Evolutionary conservation across 202 grass and related monocot species (phyloP).

Genomic region (Cymbopogon flexuosus): DNA sequence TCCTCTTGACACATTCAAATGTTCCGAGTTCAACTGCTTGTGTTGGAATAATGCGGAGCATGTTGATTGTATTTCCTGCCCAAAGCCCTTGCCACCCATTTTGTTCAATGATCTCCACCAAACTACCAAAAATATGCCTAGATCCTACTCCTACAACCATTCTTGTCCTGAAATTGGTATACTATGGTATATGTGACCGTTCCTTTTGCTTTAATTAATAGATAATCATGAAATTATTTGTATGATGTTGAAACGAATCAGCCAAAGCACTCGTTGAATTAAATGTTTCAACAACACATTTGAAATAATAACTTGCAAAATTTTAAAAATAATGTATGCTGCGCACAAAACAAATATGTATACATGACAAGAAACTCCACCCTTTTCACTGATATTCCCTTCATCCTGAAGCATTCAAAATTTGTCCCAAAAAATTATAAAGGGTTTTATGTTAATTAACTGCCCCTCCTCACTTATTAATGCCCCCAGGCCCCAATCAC

Average conservation of each 20-base stretch:
- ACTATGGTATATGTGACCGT: conserved; percentile 5
- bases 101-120: conserved; percentile 69
- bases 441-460: not conserved
- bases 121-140: conserved; percentile 60
- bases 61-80: conserved; percentile 88
- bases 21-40: conserved; percentile 85
- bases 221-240: not conserved
- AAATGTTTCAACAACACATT: not conserved
- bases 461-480: not conserved
- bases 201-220: conserved; percentile 1
- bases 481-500: not conserved
- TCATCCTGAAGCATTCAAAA: not conserved
- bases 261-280: not conserved
- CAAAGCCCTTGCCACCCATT: conserved; percentile 89
- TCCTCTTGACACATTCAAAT: conserved; percentile 80
- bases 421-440: not conserved
- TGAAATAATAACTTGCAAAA: conserved; percentile 12
- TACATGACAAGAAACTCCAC: not conserved
- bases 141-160: conserved; percentile 95
- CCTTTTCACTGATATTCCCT: not conserved
- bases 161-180: conserved; percentile 67
- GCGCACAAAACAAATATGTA: conserved; percentile 19
- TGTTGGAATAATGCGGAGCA: conserved; percentile 85
- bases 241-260: not conserved
- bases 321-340: not conserved